These are phyloP conservation scores for Colletotrichum noveboracense DNA, from an alignment of 2,329 filamentous ascomycete species.

Conservation along the genomic window DNA sequence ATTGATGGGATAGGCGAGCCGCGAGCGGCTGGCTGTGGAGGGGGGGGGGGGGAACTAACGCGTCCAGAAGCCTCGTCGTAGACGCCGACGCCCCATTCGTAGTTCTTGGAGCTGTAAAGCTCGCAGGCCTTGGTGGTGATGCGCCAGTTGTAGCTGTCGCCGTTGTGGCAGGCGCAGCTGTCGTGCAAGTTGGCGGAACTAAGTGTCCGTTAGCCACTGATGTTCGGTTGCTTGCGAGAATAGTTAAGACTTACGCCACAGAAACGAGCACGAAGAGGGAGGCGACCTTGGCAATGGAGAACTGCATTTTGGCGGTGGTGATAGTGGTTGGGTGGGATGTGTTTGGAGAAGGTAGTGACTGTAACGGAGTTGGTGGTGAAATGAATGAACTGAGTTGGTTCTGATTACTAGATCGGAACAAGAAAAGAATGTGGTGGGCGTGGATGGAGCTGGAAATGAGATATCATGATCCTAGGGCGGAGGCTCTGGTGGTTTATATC, in stretches of 20 bases:
- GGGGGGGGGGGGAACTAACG: no score
- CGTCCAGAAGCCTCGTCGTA: slow-evolving; percentile 21
- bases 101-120: slow-evolving; percentile 16
- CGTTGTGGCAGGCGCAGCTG: slow-evolving; percentile 26
- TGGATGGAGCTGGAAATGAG: slow-evolving; percentile 4
- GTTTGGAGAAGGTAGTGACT: slow-evolving; percentile 6
- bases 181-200: slow-evolving; percentile 27
- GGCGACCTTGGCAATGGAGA: slow-evolving; percentile 13
- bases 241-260: background rate
- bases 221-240: rapidly evolving
- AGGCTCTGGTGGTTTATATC: slow-evolving; percentile 16
- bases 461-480: background rate
- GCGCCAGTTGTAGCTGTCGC: slow-evolving; percentile 28
- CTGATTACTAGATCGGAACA: slow-evolving; percentile 19
- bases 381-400: slow-evolving; percentile 18
- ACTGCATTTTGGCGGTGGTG: slow-evolving; percentile 16
- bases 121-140: slow-evolving; percentile 25
- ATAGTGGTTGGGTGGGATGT: background rate
- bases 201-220: background rate
- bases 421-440: slow-evolving; percentile 20
- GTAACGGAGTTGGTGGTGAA: background rate
- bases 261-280: slow-evolving; percentile 3
- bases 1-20: background rate
- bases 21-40: background rate
- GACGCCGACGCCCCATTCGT: slow-evolving; percentile 15